Conservation (phyloP, 2,329 filamentous ascomycete species). For the Paraphoma chrysanthemicola region DNA sequence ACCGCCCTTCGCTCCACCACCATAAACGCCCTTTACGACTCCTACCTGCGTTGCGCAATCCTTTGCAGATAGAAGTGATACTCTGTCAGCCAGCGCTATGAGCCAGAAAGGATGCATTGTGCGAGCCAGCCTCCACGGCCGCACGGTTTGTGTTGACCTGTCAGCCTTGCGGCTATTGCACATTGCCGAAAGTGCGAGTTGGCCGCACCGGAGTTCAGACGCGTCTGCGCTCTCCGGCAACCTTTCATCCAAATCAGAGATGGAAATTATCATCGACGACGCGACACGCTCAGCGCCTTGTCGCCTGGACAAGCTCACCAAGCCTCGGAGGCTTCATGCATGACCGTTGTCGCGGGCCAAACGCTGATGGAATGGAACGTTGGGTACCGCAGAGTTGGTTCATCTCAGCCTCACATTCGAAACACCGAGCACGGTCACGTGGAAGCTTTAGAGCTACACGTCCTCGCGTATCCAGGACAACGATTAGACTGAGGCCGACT, state of each 20-base stretch:
- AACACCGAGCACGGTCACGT: conserved; percentile 10
- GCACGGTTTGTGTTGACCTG: too few relatives aligned
- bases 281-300: background rate
- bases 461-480: too few relatives aligned
- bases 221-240: too few relatives aligned
- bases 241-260: background rate
- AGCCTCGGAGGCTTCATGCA: conserved; percentile 13
- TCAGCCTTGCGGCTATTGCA: too few relatives aligned
- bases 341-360: conserved; percentile 3
- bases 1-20: conserved; percentile 12
- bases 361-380: conserved; percentile 2
- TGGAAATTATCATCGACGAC: background rate
- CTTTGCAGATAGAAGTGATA: background rate
- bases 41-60: background rate
- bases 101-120: background rate
- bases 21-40: background rate
- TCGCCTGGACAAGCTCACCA: conserved; percentile 17
- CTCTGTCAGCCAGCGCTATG: background rate
- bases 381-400: conserved; percentile 7
- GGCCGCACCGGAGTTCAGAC: too few relatives aligned
- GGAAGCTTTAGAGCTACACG: too few relatives aligned
- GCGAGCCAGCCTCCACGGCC: background rate
- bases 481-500: too few relatives aligned
- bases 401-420: conserved; percentile 14
- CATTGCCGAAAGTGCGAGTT: too few relatives aligned